Percentiles rank a stretch among this genome's conserved stretches.
These are phyloP conservation scores for Pezicula radicicola DNA, from an alignment of 2,329 filamentous ascomycete genomes.

Conservation along the genomic window DNA sequence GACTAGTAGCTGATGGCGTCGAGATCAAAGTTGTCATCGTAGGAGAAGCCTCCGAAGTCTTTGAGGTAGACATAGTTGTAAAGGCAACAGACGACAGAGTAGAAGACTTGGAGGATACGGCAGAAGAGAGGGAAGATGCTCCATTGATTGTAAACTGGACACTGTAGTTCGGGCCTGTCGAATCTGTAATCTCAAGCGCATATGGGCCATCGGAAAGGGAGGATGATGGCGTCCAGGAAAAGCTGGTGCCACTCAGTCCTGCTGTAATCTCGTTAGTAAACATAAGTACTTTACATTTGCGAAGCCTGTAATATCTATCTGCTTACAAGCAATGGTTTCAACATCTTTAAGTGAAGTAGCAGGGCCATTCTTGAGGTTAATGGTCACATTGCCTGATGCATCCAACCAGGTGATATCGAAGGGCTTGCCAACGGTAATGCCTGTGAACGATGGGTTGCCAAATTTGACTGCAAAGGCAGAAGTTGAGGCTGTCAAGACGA, in stretches of 20 bases:
- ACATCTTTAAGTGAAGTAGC: conserved; percentile 5
- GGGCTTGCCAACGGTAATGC: conserved; percentile 5
- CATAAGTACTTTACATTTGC: not conserved
- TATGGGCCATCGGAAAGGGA: conserved; percentile 4
- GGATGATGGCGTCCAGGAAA: conserved; percentile 6
- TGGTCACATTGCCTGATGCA: conserved; percentile 5
- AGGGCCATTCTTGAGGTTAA: conserved; percentile 10
- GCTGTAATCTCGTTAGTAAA: conserved; percentile 1
- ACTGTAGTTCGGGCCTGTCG: conserved; percentile 6
- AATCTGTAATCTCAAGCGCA: conserved; percentile 9
- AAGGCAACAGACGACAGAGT: not conserved
- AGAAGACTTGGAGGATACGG: not conserved
- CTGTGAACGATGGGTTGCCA: conserved; percentile 10
- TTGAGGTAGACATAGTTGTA: not conserved
- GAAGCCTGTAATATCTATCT: not conserved
- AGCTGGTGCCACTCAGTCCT: conserved; percentile 8
- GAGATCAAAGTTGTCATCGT: not conserved
- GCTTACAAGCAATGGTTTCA: conserved; percentile 13
- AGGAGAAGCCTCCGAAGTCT: not conserved
- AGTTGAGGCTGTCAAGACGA: not conserved
- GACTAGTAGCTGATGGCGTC: not conserved
- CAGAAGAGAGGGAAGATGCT: not conserved
- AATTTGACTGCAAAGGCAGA: conserved; percentile 2
- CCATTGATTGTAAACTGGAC: conserved; percentile 6
- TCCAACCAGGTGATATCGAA: conserved; percentile 11